Evolutionary conservation across 208 protist species (phyloP), one percentile per base, ranked within the genome.

Genomic region (Leishmania arabica): DNA sequence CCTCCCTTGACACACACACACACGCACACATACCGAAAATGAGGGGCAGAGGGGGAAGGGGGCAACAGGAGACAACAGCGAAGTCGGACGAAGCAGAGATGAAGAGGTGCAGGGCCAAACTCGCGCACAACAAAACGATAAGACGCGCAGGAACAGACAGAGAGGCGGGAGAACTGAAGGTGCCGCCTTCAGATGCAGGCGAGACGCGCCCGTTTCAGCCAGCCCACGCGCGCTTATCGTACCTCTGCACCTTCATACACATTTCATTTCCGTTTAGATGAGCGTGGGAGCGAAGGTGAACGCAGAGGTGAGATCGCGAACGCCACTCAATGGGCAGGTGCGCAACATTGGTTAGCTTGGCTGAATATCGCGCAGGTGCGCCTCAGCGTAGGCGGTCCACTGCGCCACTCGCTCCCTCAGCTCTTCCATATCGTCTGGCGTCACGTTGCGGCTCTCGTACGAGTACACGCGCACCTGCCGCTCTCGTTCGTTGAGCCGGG

Each of bases 371-470:
- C 71, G 79, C 81, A 94, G 77, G 66, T 91, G 89, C 1, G 54
- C 62, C 47, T 90, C 84, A 24, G 86, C 81, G 62, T 71, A 78
- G 15, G 31, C 7, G 13, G 73, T 85, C 88, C 86, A 93, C 60
- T 76, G 56, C 81, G 78, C 79, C 34, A 95, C 34, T 37, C 78
- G 87, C 47, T 74, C 64, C 56, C 87, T 81, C n/a, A 95, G 66
- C 54, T 37, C 72, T 1, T 62, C 58, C 34, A 93, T 64, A 27
- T 91, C 89, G 6, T 68, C 62, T 0, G 40, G 60, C 24, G 66
- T 77, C 31, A 92, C 89, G 31, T 90, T 83, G 9, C 91, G 87
- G 17, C 84, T 86, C 19, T 84, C 77, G 45, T 88, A 90, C 27
- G 91, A 79, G 70, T 84, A 84, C 42, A 93, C 80, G 3, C 88